phyloP scores from a whole-genome alignment of 371 early-diverging fungal species.

The Globomyces sp. region DNA sequence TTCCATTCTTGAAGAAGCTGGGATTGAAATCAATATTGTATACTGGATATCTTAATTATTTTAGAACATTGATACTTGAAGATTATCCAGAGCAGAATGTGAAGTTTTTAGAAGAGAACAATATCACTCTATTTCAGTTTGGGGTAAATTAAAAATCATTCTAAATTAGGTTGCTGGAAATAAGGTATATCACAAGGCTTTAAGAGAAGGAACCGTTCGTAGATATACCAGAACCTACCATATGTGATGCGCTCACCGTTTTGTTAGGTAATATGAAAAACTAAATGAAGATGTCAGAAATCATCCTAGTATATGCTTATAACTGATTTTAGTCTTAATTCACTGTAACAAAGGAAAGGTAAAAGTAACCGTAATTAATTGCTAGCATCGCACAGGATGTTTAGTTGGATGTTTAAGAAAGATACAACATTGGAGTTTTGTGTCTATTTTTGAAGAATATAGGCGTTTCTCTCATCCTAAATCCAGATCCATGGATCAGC shows the following conservation, averaged over 20 bases:
- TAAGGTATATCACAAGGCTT: constrained; percentile 28
- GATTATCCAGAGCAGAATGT: constrained; percentile 93
- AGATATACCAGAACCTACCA: constrained; percentile 94
- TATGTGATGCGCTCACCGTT: constrained; percentile 80
- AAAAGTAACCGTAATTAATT: constrained; percentile 9
- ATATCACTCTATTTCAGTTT: constrained; percentile 85
- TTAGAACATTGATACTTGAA: constrained; percentile 64
- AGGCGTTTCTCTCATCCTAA: constrained; percentile 91
- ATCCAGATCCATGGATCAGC: constrained; percentile 93
- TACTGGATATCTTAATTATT: not conserved
- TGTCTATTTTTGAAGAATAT: constrained; percentile 96
- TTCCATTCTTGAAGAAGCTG: constrained; percentile 84
- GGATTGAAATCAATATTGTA: constrained; percentile 87
- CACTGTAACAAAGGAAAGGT: constrained; percentile 98
- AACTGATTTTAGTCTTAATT: constrained; percentile 62
- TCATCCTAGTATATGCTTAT: constrained; percentile 60
- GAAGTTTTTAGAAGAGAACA: constrained; percentile 82
- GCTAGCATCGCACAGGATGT: constrained; percentile 92
- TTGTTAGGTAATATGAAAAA: constrained; percentile 57
- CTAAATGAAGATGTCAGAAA: constrained; percentile 65
- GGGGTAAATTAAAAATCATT: constrained; percentile 47
- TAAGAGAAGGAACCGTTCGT: constrained; percentile 87
- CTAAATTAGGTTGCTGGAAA: constrained; percentile 72
- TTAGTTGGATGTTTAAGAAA: constrained; percentile 92
- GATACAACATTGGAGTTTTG: constrained; percentile 90